A percentile compares a stretch with the other conserved stretches of the same genome.
phyloP scores from a whole-genome alignment of 2,329 filamentous ascomycete genomes.

The Colletotrichum paranaense region DNA sequence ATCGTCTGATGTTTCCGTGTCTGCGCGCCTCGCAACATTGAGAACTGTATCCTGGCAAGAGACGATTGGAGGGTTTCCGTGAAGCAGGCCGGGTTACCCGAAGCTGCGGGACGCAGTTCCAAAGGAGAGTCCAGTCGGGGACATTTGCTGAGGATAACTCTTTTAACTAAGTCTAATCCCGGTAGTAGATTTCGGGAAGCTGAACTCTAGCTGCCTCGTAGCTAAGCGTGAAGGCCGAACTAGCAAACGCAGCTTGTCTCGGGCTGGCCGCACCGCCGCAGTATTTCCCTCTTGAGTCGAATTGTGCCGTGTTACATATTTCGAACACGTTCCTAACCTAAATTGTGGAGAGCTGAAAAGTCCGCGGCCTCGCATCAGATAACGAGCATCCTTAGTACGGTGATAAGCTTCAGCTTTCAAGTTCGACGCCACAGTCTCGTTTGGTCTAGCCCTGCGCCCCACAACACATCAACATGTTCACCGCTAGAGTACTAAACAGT shows the following conservation, averaged over 20 bases:
- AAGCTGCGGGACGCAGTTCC: neutral
- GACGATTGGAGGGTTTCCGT: neutral
- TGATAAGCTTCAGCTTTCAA: neutral
- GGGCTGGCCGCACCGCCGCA: neutral
- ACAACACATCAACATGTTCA: neutral
- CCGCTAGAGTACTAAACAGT: too few relatives aligned
- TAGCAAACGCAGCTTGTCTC: neutral
- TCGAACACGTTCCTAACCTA: neutral
- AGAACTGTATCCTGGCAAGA: neutral
- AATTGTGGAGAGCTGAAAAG: neutral
- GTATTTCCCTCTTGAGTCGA: neutral
- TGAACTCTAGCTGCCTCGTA: neutral
- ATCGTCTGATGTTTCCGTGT: slow-evolving; percentile 4
- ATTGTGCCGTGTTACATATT: neutral
- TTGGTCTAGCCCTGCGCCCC: neutral
- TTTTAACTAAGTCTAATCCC: neutral
- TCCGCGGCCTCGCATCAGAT: neutral
- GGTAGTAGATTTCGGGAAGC: neutral
- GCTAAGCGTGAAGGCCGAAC: neutral
- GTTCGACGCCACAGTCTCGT: neutral
- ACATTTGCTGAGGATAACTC: neutral
- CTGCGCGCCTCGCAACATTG: neutral
- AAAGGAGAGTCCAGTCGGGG: neutral
- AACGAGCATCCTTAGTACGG: neutral
- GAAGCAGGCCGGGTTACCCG: neutral